Percentiles rank a stretch among this genome's conserved stretches.
Evolutionary conservation across 1,284 basidiomycete genomes (phyloP).

Genomic region (Jaminaea rosea): DNA sequence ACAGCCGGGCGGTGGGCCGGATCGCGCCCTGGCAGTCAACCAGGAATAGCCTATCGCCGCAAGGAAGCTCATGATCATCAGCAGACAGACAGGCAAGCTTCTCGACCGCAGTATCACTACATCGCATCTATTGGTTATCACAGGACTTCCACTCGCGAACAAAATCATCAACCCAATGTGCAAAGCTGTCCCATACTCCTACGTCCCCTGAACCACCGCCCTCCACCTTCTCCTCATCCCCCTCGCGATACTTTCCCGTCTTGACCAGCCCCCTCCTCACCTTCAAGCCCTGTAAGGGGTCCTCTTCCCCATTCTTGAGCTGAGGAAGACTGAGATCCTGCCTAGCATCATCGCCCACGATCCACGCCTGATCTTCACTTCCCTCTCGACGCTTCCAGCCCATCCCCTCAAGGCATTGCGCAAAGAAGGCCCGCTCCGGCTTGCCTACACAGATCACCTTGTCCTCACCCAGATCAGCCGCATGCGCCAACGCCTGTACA

Average conservation of each 20-base stretch:
- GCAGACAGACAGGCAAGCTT: no score
- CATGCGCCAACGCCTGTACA: slow-evolving; percentile 58
- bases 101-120: no score
- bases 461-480: slow-evolving; percentile 52
- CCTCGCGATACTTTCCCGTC: slow-evolving; percentile 59
- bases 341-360: neutral
- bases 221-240: slow-evolving; percentile 51
- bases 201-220: neutral
- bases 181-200: neutral
- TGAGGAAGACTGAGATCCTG: neutral
- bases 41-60: no score
- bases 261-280: slow-evolving; percentile 48
- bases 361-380: slow-evolving; percentile 30
- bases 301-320: neutral
- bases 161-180: neutral
- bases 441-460: slow-evolving; percentile 56
- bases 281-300: neutral
- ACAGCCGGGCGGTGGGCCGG: no score
- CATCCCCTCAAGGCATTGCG: slow-evolving; percentile 55
- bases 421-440: slow-evolving; percentile 57
- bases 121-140: no score
- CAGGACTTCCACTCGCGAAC: no score
- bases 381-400: slow-evolving; percentile 7
- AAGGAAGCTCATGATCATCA: no score
- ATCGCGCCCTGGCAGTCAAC: no score